Evolutionary conservation across 768 basidiomycete genomes (phyloP).

Genomic region (button mushroom (Agaricus bisporus)): DNA sequence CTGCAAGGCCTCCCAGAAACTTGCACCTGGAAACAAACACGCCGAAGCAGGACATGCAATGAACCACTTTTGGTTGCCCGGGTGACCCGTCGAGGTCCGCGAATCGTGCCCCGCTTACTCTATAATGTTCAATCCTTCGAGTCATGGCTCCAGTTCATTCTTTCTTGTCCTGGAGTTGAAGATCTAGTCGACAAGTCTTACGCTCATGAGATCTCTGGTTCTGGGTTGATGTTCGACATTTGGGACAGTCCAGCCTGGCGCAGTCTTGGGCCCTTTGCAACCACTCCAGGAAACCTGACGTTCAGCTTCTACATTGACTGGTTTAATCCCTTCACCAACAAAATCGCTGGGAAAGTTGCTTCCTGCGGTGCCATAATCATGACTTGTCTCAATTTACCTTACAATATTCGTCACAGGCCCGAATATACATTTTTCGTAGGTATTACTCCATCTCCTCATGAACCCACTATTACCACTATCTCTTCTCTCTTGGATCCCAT

Average conservation of each 20-base stretch:
- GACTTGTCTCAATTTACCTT: slow-evolving; percentile 15
- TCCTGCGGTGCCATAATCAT: slow-evolving; percentile 14
- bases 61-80: slow-evolving; percentile 9
- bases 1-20: background rate
- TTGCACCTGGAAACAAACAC: slow-evolving; percentile 11
- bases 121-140: slow-evolving; percentile 16
- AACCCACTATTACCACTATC: slow-evolving; percentile 16
- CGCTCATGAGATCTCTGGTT: slow-evolving; percentile 5
- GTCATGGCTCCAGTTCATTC: slow-evolving; percentile 16
- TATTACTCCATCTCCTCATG: slow-evolving; percentile 19
- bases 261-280: slow-evolving; percentile 9
- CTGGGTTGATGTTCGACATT: slow-evolving; percentile 11
- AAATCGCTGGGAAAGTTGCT: slow-evolving; percentile 17
- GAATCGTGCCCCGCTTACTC: slow-evolving; percentile 10
- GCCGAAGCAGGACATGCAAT: slow-evolving; percentile 9
- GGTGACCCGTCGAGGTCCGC: slow-evolving; percentile 6
- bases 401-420: slow-evolving; percentile 10
- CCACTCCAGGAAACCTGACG: slow-evolving; percentile 14
- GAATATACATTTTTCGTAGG: slow-evolving; percentile 12
- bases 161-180: slow-evolving; percentile 16
- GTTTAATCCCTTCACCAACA: slow-evolving; percentile 24
- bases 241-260: slow-evolving; percentile 19
- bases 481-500: slow-evolving; percentile 13
- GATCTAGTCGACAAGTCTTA: slow-evolving; percentile 17
- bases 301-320: slow-evolving; percentile 17